Evolutionary conservation across 352 stramenopile species (phyloP).

Genomic region (Elongisporangium prolatum): DNA sequence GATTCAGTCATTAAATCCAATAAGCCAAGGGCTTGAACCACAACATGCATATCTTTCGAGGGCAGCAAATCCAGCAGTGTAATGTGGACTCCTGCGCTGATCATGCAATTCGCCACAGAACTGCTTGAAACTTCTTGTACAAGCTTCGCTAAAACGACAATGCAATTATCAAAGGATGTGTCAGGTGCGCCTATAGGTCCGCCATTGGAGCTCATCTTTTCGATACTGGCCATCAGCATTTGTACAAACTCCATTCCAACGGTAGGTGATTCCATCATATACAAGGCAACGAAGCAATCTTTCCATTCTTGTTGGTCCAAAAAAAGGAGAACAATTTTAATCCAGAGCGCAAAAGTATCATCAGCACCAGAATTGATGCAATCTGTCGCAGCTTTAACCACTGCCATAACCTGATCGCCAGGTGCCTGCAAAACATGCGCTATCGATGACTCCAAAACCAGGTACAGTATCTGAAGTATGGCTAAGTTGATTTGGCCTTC

Average conservation of each 20-base stretch:
- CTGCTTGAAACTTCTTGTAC: constrained; percentile 57
- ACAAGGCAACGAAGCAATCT: constrained; percentile 65
- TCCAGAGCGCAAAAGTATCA: neutral
- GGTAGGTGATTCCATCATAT: constrained; percentile 54
- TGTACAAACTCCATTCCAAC: constrained; percentile 66
- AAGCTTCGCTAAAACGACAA: constrained; percentile 57
- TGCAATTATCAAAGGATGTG: constrained; percentile 52
- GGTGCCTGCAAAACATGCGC: neutral
- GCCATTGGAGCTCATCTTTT: constrained; percentile 25
- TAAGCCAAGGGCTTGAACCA: constrained; percentile 29
- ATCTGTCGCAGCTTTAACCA: constrained; percentile 67
- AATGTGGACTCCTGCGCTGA: constrained; percentile 62
- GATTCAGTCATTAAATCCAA: constrained; percentile 50
- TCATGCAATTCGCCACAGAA: constrained; percentile 59
- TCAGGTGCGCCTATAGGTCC: constrained; percentile 25
- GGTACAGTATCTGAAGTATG: constrained; percentile 60
- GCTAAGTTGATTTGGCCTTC: constrained; percentile 28
- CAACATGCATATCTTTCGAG: constrained; percentile 8
- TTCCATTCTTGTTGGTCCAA: constrained; percentile 56
- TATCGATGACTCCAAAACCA: constrained; percentile 52
- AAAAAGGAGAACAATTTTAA: neutral
- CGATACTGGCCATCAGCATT: constrained; percentile 47
- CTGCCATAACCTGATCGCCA: constrained; percentile 54
- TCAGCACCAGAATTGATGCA: constrained; percentile 7
- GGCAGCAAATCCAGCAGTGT: constrained; percentile 58